These are phyloP conservation scores for Colletotrichum melonis DNA, from an alignment of 2,329 filamentous ascomycete genomes.

Conservation along the genomic window DNA sequence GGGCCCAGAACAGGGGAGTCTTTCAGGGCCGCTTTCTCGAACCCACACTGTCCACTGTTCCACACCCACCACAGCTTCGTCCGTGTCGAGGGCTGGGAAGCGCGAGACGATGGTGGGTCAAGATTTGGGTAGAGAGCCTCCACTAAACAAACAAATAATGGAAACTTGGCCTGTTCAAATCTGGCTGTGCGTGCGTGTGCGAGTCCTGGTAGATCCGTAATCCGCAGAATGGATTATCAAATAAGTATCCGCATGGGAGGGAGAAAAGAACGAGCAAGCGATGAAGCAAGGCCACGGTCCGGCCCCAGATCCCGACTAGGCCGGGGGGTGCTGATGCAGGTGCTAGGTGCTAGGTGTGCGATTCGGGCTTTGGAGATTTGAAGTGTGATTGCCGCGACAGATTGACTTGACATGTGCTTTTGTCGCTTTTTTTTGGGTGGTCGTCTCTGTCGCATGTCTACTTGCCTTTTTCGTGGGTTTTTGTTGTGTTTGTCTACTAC, in stretches of 20 bases:
- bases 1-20: neutral
- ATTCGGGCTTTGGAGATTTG: constrained; percentile 4
- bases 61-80: neutral
- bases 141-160: constrained; percentile 11
- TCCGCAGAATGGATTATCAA: too few relatives aligned
- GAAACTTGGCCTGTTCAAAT: neutral
- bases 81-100: neutral
- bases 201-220: too few relatives aligned
- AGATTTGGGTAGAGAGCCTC: neutral
- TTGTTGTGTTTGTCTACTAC: neutral
- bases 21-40: neutral
- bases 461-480: neutral
- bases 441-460: neutral
- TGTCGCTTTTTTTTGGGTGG: neutral
- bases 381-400: neutral
- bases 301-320: neutral
- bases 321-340: neutral
- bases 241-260: too few relatives aligned
- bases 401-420: constrained; percentile 1
- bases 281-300: neutral
- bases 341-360: too few relatives aligned
- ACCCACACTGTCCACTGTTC: neutral
- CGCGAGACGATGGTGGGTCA: neutral
- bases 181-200: neutral
- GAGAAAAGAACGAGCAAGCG: neutral